These are phyloP conservation scores for Ordospora colligata DNA, from an alignment of 371 early-diverging fungal genomes.

Conservation along the genomic window DNA sequence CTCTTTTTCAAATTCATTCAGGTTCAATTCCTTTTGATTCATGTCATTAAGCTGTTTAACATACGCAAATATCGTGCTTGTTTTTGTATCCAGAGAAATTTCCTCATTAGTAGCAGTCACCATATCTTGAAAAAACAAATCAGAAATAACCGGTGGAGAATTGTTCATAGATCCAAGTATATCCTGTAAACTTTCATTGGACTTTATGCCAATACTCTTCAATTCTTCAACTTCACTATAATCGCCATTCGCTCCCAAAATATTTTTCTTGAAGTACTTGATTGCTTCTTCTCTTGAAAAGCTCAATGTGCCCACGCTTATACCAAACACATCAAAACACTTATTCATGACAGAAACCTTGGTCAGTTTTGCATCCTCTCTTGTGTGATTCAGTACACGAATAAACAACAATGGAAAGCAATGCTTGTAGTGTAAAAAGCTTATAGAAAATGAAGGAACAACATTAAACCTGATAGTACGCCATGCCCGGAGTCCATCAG, in stretches of 20 bases:
- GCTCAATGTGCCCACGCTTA: background rate
- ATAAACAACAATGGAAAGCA: background rate
- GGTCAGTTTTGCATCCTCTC: background rate
- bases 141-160: background rate
- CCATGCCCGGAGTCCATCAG: background rate
- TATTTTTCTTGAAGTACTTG: background rate
- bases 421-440: background rate
- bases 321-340: background rate
- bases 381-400: background rate
- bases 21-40: too few relatives aligned
- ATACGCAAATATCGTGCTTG: background rate
- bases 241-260: background rate
- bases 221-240: background rate
- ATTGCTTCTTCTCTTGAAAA: background rate
- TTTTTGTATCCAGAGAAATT: background rate
- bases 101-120: background rate
- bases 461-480: background rate
- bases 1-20: too few relatives aligned
- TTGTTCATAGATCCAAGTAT: background rate
- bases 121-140: background rate
- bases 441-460: constrained; percentile 1
- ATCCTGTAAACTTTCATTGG: background rate
- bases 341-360: background rate
- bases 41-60: background rate
- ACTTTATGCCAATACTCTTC: background rate